Conservation (phyloP, 306 rosid genomes). For the Ormosia emarginata region DNA sequence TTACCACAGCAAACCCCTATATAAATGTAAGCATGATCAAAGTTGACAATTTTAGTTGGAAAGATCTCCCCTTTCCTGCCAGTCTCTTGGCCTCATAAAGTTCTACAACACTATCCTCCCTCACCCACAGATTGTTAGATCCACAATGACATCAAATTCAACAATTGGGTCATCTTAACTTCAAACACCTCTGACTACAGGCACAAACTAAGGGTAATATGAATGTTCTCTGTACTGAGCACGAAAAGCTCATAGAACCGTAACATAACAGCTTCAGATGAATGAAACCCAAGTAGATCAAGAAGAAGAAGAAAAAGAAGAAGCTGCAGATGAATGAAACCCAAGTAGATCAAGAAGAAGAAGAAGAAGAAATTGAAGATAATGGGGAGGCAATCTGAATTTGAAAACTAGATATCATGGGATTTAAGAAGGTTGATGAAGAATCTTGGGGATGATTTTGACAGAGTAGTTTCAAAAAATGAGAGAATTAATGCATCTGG, state of each 20-base stretch:
- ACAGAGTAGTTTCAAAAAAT: slow-evolving; percentile 41
- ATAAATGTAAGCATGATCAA: not conserved
- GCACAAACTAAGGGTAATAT: slow-evolving; percentile 51
- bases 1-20: not conserved
- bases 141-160: slow-evolving; percentile 39
- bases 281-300: not conserved
- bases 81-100: slow-evolving; percentile 51
- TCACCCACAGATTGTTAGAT: slow-evolving; percentile 31
- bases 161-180: slow-evolving; percentile 51
- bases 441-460: slow-evolving; percentile 47
- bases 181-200: slow-evolving; percentile 48
- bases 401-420: not conserved
- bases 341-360: not conserved
- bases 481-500: not conserved
- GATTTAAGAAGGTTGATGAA: slow-evolving; percentile 41
- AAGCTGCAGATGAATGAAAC: not conserved
- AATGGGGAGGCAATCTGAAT: not conserved
- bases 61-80: not conserved
- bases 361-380: not conserved
- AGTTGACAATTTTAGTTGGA: not conserved
- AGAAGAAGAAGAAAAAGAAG: not conserved
- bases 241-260: not conserved
- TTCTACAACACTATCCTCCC: slow-evolving; percentile 53
- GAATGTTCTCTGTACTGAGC: slow-evolving; percentile 36
- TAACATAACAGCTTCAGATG: not conserved